Percentiles rank a stretch among this genome's conserved stretches.
These are phyloP conservation scores for Quercus phellos DNA, from an alignment of 331 rosid species.

Conservation along the genomic window DNA sequence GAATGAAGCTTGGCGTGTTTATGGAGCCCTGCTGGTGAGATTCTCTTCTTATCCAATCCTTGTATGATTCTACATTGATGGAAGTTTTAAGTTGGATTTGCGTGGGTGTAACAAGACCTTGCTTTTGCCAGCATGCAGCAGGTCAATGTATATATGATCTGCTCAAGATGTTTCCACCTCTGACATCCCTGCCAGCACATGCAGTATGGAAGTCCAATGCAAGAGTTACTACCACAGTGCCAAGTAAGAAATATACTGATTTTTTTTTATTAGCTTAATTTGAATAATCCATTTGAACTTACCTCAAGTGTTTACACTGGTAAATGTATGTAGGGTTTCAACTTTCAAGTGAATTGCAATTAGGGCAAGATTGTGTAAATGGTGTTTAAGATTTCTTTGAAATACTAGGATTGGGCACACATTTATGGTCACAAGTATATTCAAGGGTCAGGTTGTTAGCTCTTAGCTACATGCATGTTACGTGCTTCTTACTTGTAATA, in stretches of 20 bases:
- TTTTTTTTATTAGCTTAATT: background rate
- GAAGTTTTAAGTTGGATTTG: background rate
- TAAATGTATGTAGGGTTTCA: no score
- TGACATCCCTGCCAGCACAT: slow-evolving; percentile 42
- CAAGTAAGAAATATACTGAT: slow-evolving; percentile 37
- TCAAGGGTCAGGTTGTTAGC: background rate
- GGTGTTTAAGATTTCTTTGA: background rate
- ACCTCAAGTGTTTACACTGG: no score
- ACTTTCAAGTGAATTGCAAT: no score
- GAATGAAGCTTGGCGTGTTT: slow-evolving; percentile 83
- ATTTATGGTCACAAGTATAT: background rate
- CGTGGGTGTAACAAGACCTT: slow-evolving; percentile 22
- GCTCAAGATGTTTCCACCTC: slow-evolving; percentile 37
- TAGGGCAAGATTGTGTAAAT: background rate
- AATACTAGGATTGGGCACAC: background rate
- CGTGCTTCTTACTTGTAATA: no score
- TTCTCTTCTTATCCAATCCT: background rate
- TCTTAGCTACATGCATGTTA: no score
- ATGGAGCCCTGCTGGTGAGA: slow-evolving; percentile 84
- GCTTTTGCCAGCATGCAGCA: slow-evolving; percentile 60
- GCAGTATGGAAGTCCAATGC: slow-evolving; percentile 39
- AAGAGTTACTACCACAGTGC: slow-evolving; percentile 29
- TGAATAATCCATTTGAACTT: no score
- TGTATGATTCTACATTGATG: background rate
- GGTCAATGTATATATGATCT: slow-evolving; percentile 65